Evolutionary conservation across 2,329 filamentous ascomycete species (phyloP).

Genomic region (Chaetomium olivaceum): DNA sequence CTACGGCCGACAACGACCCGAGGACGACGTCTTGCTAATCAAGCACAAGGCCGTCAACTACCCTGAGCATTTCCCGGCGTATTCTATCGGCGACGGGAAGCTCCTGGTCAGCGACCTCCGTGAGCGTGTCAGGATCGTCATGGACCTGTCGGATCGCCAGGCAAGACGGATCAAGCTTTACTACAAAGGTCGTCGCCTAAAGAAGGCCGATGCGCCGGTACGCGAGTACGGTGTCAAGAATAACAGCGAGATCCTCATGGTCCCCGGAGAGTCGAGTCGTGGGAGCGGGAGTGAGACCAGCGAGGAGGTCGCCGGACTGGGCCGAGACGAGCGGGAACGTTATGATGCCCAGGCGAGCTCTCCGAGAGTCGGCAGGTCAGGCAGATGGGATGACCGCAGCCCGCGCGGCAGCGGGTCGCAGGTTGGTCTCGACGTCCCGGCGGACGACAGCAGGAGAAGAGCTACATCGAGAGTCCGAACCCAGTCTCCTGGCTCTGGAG

Average conservation of each 20-base stretch:
- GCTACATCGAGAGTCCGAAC: conserved; percentile 37
- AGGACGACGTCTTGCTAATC: conserved; percentile 69
- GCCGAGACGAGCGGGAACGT: conserved; percentile 45
- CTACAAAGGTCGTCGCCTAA: conserved; percentile 72
- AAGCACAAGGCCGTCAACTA: conserved; percentile 67
- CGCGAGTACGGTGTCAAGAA: conserved; percentile 63
- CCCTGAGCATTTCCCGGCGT: conserved; percentile 71
- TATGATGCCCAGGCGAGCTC: conserved; percentile 20
- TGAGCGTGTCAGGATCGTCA: conserved; percentile 65
- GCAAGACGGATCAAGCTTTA: conserved; percentile 62
- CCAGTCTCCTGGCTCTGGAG: conserved; percentile 33
- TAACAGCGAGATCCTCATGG: conserved; percentile 61
- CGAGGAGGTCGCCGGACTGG: conserved; percentile 44
- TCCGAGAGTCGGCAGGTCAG: conserved; percentile 14
- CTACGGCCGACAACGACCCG: conserved; percentile 27
- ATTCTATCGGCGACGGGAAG: conserved; percentile 73
- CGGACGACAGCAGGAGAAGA: conserved; percentile 39
- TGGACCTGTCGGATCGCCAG: conserved; percentile 59
- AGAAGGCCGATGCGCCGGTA: conserved; percentile 59
- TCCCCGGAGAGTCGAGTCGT: conserved; percentile 47
- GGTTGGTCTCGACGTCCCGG: conserved; percentile 42
- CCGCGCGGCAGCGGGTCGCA: conserved; percentile 48
- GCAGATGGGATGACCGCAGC: conserved; percentile 35
- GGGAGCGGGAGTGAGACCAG: conserved; percentile 42
- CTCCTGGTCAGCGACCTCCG: conserved; percentile 66